A percentile compares a stretch with the other conserved stretches of the same genome.
Evolutionary conservation across 768 basidiomycete genomes (phyloP).

Genomic region (Cystobasidium tubakii): DNA sequence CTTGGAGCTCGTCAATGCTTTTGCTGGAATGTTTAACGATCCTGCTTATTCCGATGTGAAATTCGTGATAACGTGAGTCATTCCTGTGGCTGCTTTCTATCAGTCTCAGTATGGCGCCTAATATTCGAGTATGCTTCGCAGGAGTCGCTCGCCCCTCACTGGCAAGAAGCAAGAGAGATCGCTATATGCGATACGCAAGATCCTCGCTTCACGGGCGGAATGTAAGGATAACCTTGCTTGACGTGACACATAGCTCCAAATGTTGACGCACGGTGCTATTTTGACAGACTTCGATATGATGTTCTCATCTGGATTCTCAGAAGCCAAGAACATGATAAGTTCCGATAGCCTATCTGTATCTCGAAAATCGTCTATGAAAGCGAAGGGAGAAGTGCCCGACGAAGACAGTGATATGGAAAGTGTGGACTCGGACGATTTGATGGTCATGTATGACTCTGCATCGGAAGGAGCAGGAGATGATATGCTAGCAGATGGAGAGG

Average conservation of each 20-base stretch:
- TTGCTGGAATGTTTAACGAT: conserved; percentile 50
- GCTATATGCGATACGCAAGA: conserved; percentile 51
- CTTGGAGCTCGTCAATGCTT: conserved; percentile 48
- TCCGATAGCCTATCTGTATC: background rate
- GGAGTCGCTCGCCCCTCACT: conserved; percentile 3
- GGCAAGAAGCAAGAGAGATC: conserved; percentile 42
- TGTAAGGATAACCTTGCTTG: conserved; percentile 47
- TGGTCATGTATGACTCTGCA: conserved; percentile 16
- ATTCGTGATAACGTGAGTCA: conserved; percentile 27
- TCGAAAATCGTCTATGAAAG: background rate
- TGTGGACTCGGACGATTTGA: conserved; percentile 8
- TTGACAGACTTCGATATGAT: conserved; percentile 25
- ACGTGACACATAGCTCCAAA: conserved; percentile 19
- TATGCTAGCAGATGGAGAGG: background rate
- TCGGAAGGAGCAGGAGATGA: conserved; percentile 9
- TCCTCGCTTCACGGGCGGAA: conserved; percentile 48
- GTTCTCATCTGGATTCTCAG: conserved; percentile 42
- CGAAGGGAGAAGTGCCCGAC: conserved; percentile 3
- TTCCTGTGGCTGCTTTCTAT: background rate
- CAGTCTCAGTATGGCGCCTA: background rate
- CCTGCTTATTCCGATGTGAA: conserved; percentile 37
- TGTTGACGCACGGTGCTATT: conserved; percentile 23
- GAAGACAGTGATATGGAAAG: conserved; percentile 24
- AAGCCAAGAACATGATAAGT: background rate
- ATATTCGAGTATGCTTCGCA: background rate